Evolutionary conservation across 2,329 filamentous ascomycete genomes (phyloP).

Genomic region (Aureobasidium mangrovei): DNA sequence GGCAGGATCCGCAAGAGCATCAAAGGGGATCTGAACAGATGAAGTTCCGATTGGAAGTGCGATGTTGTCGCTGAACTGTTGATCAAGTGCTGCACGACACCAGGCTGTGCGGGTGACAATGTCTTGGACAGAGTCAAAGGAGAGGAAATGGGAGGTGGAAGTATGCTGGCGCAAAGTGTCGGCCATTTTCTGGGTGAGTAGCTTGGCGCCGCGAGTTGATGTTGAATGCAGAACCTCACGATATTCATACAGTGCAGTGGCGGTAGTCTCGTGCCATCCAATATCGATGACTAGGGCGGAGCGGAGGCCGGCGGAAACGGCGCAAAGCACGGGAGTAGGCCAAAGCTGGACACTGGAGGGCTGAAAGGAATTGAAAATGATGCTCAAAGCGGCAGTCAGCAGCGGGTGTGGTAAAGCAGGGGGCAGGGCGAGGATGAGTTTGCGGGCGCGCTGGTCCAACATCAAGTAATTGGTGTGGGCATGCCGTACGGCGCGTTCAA

Average conservation of each 20-base stretch:
- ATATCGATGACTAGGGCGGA: conserved; percentile 83
- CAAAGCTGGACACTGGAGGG: conserved; percentile 73
- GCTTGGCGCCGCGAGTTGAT: conserved; percentile 65
- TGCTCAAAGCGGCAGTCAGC: conserved; percentile 65
- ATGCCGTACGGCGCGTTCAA: conserved; percentile 74
- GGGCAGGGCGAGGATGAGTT: conserved; percentile 66
- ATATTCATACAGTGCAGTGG: conserved; percentile 85
- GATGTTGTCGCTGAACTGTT: conserved; percentile 31
- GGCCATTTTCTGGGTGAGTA: conserved; percentile 50
- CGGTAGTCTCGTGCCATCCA: conserved; percentile 82
- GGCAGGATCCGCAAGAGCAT: conserved; percentile 61
- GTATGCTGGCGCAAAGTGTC: conserved; percentile 46
- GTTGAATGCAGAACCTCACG: conserved; percentile 65
- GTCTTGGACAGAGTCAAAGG: conserved; percentile 75
- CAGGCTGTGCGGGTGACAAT: conserved; percentile 66
- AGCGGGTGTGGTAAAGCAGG: conserved; percentile 69
- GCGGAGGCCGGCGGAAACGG: conserved; percentile 71
- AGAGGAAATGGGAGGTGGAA: conserved; percentile 20
- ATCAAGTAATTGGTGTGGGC: conserved; percentile 68
- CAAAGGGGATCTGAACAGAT: conserved; percentile 58
- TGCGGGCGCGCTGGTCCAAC: conserved; percentile 58
- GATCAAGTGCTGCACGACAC: conserved; percentile 43
- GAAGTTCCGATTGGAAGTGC: conserved; percentile 31
- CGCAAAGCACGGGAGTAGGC: conserved; percentile 63
- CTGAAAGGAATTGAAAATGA: conserved; percentile 75